Evolutionary conservation across 2,329 filamentous ascomycete genomes (phyloP), one percentile per base, ranked within the genome.

Genomic region (Monilinia aucupariae): DNA sequence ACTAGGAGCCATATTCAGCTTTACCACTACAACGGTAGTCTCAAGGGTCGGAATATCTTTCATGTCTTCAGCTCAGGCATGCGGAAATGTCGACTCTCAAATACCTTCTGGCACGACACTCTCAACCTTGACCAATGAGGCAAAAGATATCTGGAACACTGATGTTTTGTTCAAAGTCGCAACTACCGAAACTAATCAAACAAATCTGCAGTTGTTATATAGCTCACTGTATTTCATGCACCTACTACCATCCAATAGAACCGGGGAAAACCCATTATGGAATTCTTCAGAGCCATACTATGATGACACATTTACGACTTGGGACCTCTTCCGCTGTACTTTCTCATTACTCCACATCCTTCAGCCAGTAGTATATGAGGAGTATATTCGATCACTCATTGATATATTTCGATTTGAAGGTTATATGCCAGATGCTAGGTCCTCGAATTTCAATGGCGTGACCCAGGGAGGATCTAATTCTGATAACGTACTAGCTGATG

Each of bases 401-500:
- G 86, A 90, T 68, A 83, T 87, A 67, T 90, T 83, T 81, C 78
- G 84, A 56, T 76, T 85, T 65, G 84, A 86, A 9, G 85, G 85
- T 9, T 89, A 81, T 68, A 77, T 87, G 71, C 85, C 86, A 0
- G 86, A 89, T 68, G 86, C 79, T 0, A 82, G 87, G 9, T 88
- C 85, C 0, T 87, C 83, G 1, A 86, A 89, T 73, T 88, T 78
- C 76, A 90, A 88, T 67, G 88, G 88, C 12, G 82, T 83, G 10
- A 82, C 83, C 0, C 87, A 90, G 71, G 87, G 86, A 8, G 88
- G 87, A 8, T 86, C 82, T 17, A 90, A 90, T 69, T 81, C 83
- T 2, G 88, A 91, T 72, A 90, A 88, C 62, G 81, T 91, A 2
- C 80, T 91, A 32, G 87, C 87, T 3, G 88, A 91, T 70, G 88